Conservation (phyloP, 306 rosid genomes). For the Prunus fruticosa region DNA sequence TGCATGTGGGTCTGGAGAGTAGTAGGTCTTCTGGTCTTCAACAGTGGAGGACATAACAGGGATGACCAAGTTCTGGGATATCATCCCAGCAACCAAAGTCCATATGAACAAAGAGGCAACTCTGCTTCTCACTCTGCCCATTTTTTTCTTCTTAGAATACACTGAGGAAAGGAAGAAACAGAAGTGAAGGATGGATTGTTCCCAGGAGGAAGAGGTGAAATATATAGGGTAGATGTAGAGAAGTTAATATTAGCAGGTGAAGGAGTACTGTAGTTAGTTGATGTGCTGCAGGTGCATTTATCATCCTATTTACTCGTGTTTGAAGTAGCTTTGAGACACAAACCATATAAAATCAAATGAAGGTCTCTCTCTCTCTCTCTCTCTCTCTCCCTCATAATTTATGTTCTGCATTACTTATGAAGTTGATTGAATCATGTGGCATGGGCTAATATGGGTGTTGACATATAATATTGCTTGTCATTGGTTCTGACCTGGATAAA, state of each 20-base stretch:
- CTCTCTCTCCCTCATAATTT: background rate
- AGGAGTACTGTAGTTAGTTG: slow-evolving; percentile 67
- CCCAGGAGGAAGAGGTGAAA: slow-evolving; percentile 30
- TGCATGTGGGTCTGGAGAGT: slow-evolving; percentile 53
- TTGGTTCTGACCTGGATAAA: background rate
- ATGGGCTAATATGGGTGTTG: background rate
- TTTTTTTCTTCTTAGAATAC: slow-evolving; percentile 1
- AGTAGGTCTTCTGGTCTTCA: slow-evolving; percentile 71
- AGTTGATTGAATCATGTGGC: background rate
- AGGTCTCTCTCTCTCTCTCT: background rate
- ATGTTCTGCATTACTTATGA: background rate
- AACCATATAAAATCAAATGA: background rate
- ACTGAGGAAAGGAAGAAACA: background rate
- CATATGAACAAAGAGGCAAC: slow-evolving; percentile 40
- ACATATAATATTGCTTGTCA: slow-evolving; percentile 6
- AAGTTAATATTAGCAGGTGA: slow-evolving; percentile 79
- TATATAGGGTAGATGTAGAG: slow-evolving; percentile 38
- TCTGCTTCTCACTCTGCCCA: slow-evolving; percentile 37
- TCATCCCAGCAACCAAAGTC: slow-evolving; percentile 43
- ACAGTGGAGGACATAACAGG: slow-evolving; percentile 46
- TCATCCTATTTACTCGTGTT: slow-evolving; percentile 37
- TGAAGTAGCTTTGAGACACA: slow-evolving; percentile 10
- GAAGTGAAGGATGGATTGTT: slow-evolving; percentile 21
- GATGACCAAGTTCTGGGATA: slow-evolving; percentile 55
- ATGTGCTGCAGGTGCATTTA: slow-evolving; percentile 70